Conservation (phyloP, 305 asterid genomes). For the Rubia peregrina region DNA sequence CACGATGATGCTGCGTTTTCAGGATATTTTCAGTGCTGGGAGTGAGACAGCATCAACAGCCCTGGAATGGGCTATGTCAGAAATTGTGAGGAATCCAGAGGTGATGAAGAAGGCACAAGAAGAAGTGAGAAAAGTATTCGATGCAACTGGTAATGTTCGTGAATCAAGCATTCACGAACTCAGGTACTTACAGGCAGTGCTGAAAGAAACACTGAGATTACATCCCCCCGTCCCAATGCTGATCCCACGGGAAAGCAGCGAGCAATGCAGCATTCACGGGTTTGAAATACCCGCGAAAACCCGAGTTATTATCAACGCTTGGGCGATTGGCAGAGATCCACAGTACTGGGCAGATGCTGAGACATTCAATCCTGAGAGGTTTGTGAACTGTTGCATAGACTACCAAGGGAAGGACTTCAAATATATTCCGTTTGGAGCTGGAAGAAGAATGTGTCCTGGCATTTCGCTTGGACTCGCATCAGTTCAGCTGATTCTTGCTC, state of each 20-base stretch:
- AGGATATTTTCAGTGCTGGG: slow-evolving; percentile 11
- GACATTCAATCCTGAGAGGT: slow-evolving; percentile 3
- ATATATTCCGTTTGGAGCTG: slow-evolving; percentile 11
- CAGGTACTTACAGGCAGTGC: background rate
- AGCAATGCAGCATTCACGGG: slow-evolving; percentile 1
- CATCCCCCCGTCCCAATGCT: slow-evolving; percentile 3
- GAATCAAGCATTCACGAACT: slow-evolving; percentile 6
- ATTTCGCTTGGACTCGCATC: slow-evolving; percentile 7
- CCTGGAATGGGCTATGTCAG: slow-evolving; percentile 7
- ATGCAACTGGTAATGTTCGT: background rate
- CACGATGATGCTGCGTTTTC: background rate
- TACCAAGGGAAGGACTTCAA: slow-evolving; percentile 6
- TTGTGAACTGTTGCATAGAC: background rate
- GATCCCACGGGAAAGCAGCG: slow-evolving; percentile 2
- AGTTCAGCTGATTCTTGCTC: slow-evolving; percentile 4
- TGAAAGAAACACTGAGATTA: slow-evolving; percentile 2
- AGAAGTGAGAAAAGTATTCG: slow-evolving; percentile 9
- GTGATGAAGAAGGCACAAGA: slow-evolving; percentile 7
- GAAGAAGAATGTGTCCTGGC: slow-evolving; percentile 8
- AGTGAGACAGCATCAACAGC: slow-evolving; percentile 9
- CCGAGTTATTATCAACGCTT: slow-evolving; percentile 7
- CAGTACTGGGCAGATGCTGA: background rate
- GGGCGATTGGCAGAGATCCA: slow-evolving; percentile 10
- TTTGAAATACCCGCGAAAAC: slow-evolving; percentile 4
- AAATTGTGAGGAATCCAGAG: background rate